A percentile compares a stretch with the other conserved stretches of the same genome.
These are phyloP conservation scores for Heteromeles arbutifolia DNA, from an alignment of 306 rosid genomes.

Conservation along the genomic window DNA sequence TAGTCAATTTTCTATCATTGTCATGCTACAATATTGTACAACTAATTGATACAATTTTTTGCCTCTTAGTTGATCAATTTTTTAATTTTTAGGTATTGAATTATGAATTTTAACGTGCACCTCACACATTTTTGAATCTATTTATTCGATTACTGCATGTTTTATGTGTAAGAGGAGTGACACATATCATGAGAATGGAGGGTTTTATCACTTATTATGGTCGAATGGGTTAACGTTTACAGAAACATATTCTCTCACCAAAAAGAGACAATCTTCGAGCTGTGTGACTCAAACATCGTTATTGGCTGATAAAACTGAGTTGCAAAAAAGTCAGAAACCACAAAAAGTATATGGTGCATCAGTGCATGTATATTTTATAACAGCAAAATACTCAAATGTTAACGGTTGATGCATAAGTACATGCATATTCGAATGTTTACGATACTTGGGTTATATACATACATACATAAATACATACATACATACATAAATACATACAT, in stretches of 20 bases:
- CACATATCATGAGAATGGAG: no score
- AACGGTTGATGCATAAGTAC: neutral
- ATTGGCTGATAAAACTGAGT: neutral
- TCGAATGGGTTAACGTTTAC: neutral
- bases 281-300: neutral
- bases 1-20: neutral
- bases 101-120: no score
- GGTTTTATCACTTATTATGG: no score
- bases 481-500: no score
- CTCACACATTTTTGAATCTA: no score
- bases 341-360: neutral
- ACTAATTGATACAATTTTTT: no score
- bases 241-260: neutral
- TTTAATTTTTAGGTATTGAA: no score
- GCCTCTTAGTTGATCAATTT: no score
- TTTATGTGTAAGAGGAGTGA: no score
- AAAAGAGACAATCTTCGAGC: conserved; percentile 5
- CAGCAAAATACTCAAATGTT: neutral
- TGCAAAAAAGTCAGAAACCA: neutral
- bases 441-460: conserved; percentile 13
- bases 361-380: neutral
- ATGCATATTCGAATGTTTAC: neutral
- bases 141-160: no score
- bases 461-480: no score
- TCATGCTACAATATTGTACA: neutral